Evolutionary conservation across 108 stramenopile genomes (phyloP).

Genomic region (Skeletonema tropicum): DNA sequence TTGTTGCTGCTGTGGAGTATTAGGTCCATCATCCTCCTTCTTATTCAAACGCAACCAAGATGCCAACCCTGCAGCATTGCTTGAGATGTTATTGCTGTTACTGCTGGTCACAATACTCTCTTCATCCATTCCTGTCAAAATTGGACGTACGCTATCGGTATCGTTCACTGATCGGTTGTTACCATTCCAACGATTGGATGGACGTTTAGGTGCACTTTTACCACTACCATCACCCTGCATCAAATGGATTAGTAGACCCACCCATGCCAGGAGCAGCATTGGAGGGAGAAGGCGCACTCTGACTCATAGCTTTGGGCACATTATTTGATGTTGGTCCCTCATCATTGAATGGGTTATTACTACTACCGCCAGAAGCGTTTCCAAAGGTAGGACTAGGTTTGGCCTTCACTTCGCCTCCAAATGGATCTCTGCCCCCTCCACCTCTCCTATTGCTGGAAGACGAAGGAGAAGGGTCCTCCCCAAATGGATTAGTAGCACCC

Average conservation of each 20-base stretch:
- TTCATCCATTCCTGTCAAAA: constrained; percentile 19
- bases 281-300: background rate
- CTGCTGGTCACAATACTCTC: constrained; percentile 6
- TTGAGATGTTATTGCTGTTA: background rate
- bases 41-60: constrained; percentile 42
- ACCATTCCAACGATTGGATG: background rate
- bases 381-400: background rate
- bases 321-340: background rate
- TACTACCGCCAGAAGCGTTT: background rate
- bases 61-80: constrained; percentile 43
- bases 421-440: background rate
- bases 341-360: background rate
- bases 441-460: background rate
- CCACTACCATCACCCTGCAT: background rate
- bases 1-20: constrained; percentile 5
- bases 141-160: constrained; percentile 21
- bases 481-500: constrained; percentile 23
- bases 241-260: constrained; percentile 16
- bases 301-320: constrained; percentile 10
- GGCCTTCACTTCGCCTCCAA: background rate
- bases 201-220: background rate
- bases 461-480: constrained; percentile 12
- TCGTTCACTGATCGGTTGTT: background rate
- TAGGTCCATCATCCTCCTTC: constrained; percentile 36
- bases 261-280: background rate